These are phyloP conservation scores for Aquilaria yunnanensis DNA, from an alignment of 345 rosid species.

Conservation along the genomic window DNA sequence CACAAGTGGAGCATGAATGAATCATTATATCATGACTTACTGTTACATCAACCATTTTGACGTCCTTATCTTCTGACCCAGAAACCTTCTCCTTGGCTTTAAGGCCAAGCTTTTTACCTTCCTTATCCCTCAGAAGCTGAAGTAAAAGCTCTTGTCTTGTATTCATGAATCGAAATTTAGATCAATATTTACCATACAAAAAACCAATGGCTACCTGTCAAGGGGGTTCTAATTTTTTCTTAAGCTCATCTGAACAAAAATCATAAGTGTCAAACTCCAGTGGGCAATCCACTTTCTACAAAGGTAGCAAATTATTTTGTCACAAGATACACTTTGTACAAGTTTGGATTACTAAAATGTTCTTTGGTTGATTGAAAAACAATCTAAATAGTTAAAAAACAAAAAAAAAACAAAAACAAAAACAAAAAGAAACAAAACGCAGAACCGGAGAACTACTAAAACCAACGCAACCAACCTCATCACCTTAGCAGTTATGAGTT, in stretches of 20 bases:
- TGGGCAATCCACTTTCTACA: constrained; percentile 96
- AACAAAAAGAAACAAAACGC: background rate
- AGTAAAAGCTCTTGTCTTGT: background rate
- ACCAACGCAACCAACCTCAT: no score
- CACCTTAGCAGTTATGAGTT: constrained; percentile 26
- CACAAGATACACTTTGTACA: constrained; percentile 4
- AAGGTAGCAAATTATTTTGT: constrained; percentile 10
- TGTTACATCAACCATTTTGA: constrained; percentile 78
- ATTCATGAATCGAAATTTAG: constrained; percentile 1
- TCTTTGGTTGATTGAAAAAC: background rate
- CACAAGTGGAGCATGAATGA: background rate
- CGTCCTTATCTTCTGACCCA: constrained; percentile 50
- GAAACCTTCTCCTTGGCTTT: constrained; percentile 43
- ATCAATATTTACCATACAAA: constrained; percentile 5
- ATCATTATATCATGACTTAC: constrained; percentile 25
- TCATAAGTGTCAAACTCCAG: constrained; percentile 88
- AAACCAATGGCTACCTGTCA: constrained; percentile 54
- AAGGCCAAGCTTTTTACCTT: constrained; percentile 80
- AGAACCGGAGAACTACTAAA: background rate
- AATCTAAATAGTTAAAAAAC: constrained; percentile 1
- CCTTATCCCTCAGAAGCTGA: constrained; percentile 81
- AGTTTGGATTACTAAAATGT: background rate
- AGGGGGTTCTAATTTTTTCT: constrained; percentile 70
- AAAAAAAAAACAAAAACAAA: background rate
- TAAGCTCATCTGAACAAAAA: constrained; percentile 83